Evolutionary conservation across 164 flowering plant genomes (phyloP).

Genomic region (Sedum album): DNA sequence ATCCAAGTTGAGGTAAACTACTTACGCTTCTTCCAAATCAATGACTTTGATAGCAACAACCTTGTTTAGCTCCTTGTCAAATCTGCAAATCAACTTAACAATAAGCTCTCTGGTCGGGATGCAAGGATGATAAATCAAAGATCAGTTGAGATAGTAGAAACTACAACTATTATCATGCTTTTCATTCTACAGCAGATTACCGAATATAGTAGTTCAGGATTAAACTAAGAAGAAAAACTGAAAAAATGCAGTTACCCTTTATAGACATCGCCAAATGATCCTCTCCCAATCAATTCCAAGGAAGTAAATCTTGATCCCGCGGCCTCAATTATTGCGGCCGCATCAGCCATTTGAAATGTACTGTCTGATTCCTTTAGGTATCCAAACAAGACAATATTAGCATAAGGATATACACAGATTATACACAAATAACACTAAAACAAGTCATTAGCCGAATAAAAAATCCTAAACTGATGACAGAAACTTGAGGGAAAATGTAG

Average conservation of each 20-base stretch:
- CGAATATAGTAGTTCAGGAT: background rate
- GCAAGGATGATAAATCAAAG: background rate
- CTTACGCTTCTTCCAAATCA: slow-evolving; percentile 99
- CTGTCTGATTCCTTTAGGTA: background rate
- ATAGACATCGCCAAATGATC: slow-evolving; percentile 95
- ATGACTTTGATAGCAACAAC: slow-evolving; percentile 94
- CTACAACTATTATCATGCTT: too few species aligned
- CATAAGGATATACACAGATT: background rate
- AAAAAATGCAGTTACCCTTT: slow-evolving; percentile 50
- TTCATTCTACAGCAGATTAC: background rate
- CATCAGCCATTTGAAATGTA: slow-evolving; percentile 54
- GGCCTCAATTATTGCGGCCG: slow-evolving; percentile 49
- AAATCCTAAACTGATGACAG: too few species aligned
- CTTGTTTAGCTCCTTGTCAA: slow-evolving; percentile 86
- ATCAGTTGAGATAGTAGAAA: background rate
- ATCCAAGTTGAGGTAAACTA: slow-evolving; percentile 9
- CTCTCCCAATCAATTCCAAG: slow-evolving; percentile 87
- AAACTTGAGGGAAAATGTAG: background rate
- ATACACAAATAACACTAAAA: too few species aligned
- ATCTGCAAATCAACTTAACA: slow-evolving; percentile 39
- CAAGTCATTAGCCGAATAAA: too few species aligned
- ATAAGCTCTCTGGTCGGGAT: background rate
- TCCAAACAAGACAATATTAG: background rate
- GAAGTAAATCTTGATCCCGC: slow-evolving; percentile 67
- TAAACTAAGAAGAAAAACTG: background rate